Base-by-base conservation (phyloP, 176 grass and related monocot species). In the Carex scoparia region DNA sequence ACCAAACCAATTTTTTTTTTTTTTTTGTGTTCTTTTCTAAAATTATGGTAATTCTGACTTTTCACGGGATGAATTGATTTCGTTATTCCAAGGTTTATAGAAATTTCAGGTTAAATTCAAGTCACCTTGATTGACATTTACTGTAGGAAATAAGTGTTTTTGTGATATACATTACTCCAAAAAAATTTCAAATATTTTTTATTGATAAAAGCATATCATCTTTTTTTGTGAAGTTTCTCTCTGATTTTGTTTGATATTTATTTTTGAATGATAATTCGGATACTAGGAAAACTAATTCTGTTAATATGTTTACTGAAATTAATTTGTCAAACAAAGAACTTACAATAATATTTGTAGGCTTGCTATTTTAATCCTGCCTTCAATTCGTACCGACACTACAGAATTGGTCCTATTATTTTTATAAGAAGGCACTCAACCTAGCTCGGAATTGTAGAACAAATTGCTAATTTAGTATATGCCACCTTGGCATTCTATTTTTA, bases 401-500 rank as follows among this genome's bases (percentile, higher is more conserved):
- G 53, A 79, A 57, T 56, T 79, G 74, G 74, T 58, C 53, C 13
- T 57, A 33, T 79, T 57, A 58, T 33, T 79, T 79, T 58, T 76
- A 55, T 55, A 76, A 76, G 72, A 76, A 76, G 23, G 23, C 72
- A 55, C 72, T 54, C 48, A 55, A 76, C 11, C 15, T 57, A 13
- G 58, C 74, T 79, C 74, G 32, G 30, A 58, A 57, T 58, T 35
- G 53, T 7, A 79, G 18, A 79, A 79, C 74, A 79, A 79, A n/a
- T 56, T 79, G 74, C 74, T 57, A 58, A 79, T 57, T 35, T 79
- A 79, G 58, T 57, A 57, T 28, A 79, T 79, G 53, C 30, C 74
- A 79, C 55, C 74, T 18, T 16, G 74, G 30, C 74, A 58, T 79
- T 79, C 74, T 33, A 79, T 33, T 58, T 35, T 57, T 10, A 58